phyloP scores from a whole-genome alignment of 495 filamentous ascomycete species.

The Neurospora sp. region DNA sequence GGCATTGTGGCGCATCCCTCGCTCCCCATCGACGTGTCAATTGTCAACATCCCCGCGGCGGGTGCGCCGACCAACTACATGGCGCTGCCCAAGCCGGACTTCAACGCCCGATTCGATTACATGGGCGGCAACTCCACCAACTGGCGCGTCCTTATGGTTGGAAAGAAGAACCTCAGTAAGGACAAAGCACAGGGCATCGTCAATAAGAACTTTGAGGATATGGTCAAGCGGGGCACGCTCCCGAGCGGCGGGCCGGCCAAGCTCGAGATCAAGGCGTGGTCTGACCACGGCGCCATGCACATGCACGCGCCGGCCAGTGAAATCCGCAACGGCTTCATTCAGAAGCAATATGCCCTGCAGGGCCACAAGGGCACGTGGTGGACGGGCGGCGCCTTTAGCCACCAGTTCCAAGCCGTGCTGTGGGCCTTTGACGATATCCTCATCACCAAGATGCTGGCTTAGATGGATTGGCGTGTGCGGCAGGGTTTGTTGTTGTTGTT shows the following conservation, averaged over 20 bases:
- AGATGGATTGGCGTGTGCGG: neutral
- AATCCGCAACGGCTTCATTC: slow-evolving; percentile 35
- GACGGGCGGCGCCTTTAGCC: slow-evolving; percentile 36
- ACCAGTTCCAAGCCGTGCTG: slow-evolving; percentile 28
- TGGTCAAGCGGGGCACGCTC: slow-evolving; percentile 21
- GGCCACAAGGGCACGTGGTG: slow-evolving; percentile 42
- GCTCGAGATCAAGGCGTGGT: slow-evolving; percentile 26
- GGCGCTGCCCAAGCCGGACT: slow-evolving; percentile 14
- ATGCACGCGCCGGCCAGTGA: slow-evolving; percentile 17
- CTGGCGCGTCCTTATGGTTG: slow-evolving; percentile 32
- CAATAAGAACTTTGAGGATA: slow-evolving; percentile 18
- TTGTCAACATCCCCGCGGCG: slow-evolving; percentile 14
- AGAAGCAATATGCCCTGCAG: slow-evolving; percentile 39
- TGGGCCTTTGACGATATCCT: slow-evolving; percentile 31
- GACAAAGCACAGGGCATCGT: slow-evolving; percentile 21
- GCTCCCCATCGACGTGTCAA: slow-evolving; percentile 14
- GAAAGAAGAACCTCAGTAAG: slow-evolving; percentile 18
- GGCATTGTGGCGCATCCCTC: slow-evolving; percentile 26
- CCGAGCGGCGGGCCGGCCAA: slow-evolving; percentile 3
- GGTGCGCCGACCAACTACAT: slow-evolving; percentile 19
- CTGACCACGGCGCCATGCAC: slow-evolving; percentile 30
- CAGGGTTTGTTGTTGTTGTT: too few relatives aligned
- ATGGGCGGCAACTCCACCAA: slow-evolving; percentile 19
- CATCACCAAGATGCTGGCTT: slow-evolving; percentile 14
- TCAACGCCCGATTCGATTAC: slow-evolving; percentile 13